Percentiles rank a stretch among this genome's conserved stretches.
Evolutionary conservation across 1,139 yeast genomes (phyloP).

Genomic region (Pneumocystis jirovecii): DNA sequence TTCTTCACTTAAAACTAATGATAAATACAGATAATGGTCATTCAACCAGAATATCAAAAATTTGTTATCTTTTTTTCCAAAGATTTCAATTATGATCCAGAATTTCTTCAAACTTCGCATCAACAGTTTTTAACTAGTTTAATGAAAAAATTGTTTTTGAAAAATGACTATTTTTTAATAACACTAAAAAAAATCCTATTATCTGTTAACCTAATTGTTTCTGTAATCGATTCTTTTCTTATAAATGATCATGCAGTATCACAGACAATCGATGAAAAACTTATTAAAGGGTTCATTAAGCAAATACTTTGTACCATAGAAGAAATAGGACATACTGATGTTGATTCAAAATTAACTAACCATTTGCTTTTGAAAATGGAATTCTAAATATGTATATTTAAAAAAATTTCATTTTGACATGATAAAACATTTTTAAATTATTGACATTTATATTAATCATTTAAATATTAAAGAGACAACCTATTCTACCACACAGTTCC

Average conservation of each 20-base stretch:
- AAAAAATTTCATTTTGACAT: neutral
- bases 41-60: neutral
- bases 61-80: neutral
- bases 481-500: constrained; percentile 3
- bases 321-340: neutral
- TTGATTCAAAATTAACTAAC: neutral
- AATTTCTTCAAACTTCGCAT: neutral
- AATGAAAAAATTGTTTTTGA: neutral
- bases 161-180: neutral
- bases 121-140: neutral
- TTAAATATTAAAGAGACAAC: neutral
- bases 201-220: neutral
- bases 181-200: neutral
- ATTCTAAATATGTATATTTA: neutral
- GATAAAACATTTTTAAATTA: neutral
- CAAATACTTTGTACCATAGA: neutral
- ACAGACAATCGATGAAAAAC: neutral
- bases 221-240: neutral
- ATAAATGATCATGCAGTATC: neutral
- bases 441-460: neutral
- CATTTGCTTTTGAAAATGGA: neutral
- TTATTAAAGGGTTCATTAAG: neutral
- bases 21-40: neutral
- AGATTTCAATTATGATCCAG: neutral
- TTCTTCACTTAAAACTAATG: neutral